Base-by-base conservation (phyloP, 768 basidiomycete genomes). In the Agaricus bisporus region DNA sequence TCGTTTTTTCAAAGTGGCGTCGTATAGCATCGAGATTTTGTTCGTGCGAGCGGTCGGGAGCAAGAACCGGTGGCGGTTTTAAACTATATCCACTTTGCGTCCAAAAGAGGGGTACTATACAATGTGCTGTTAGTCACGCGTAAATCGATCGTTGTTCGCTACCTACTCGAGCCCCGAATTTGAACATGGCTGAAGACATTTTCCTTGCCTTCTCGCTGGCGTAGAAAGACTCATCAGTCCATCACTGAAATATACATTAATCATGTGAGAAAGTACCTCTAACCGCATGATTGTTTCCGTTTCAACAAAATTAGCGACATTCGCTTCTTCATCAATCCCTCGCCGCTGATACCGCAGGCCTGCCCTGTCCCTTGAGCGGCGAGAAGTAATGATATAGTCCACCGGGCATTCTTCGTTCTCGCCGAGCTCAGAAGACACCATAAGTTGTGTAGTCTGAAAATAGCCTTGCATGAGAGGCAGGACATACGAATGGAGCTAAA, bases 271-370 rank as follows among this genome's bases (percentile, higher is more conserved):
- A 55, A 77, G 37, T 55, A 91, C 93, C 75, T 88, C 80, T 10
- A 95, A 80, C 41, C 84, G 76, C 74, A 91, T 82, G 49, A 95
- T 84, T 2, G 90, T 87, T 70, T 98, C 95, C 0, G 92, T 93
- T 68, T 98, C 92, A 2, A 98, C 93, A 63, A 98, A 94, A 68
- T 98, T 98, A 1, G 93, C 95, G 3, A 94, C 95, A 64, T 91
- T 80, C 5, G 93, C 91, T 55, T 90, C 85, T 58, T 95, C 91
- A 61, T 98, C 95, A 49, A 98, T 82, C 1, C 97, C 97, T 61
- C 97, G 76, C 41, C 97, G 80, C 67, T 98, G 97, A 69, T 95
- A 99, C 41, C 97, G 77, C 59, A 98, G 72, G 1, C 97, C 97
- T 5, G 95, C 92, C 42, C 97, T 81, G 66, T 98, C 84, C 58